phyloP scores from a whole-genome alignment of 176 grass and related monocot species.

The Carex myosuroides region DNA sequence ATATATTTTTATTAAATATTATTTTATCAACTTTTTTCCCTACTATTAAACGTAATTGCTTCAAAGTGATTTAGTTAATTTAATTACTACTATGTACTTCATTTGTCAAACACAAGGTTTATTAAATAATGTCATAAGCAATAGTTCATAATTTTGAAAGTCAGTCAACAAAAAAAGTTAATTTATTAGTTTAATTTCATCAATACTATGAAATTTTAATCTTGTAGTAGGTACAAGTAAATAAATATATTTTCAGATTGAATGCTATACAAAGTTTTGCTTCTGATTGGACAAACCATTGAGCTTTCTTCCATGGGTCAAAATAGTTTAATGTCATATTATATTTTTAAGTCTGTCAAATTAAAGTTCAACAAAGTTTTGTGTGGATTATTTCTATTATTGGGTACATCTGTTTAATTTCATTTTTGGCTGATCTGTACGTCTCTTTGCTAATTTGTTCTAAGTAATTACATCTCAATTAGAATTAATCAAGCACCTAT shows the following conservation, averaged over 20 bases:
- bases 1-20: too few relatives aligned
- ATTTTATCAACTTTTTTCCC: too few relatives aligned
- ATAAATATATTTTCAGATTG: background rate
- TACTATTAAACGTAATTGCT: too few relatives aligned
- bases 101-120: too few relatives aligned
- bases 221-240: background rate
- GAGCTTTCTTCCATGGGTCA: background rate
- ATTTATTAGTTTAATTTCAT: background rate
- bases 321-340: background rate
- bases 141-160: background rate
- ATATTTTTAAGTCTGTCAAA: background rate
- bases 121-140: background rate
- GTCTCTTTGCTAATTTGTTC: background rate
- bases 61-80: too few relatives aligned
- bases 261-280: background rate
- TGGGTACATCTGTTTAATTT: too few relatives aligned
- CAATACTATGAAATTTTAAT: background rate
- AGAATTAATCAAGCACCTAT: background rate
- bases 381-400: background rate
- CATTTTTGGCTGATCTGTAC: too few relatives aligned
- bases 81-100: too few relatives aligned
- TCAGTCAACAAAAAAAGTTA: background rate
- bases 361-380: background rate
- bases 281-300: background rate
- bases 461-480: background rate